Evolutionary conservation across 305 asterid genomes (phyloP).

Genomic region (Rubia occidens): DNA sequence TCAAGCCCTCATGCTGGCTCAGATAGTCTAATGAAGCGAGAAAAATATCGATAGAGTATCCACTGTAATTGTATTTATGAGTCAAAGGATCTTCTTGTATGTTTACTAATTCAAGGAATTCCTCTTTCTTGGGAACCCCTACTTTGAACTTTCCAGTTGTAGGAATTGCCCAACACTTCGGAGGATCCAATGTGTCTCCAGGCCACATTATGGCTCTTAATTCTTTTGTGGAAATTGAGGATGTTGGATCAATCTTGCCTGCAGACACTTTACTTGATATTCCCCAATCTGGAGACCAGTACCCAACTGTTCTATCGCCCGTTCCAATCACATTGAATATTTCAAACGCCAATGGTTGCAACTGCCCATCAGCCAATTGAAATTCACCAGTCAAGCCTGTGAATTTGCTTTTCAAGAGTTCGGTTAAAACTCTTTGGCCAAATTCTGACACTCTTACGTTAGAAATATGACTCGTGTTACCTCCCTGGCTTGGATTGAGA

Average conservation of each 20-base stretch:
- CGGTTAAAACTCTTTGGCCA: constrained; percentile 28
- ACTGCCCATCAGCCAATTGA: constrained; percentile 27
- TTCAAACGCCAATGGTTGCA: constrained; percentile 28
- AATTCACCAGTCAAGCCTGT: constrained; percentile 32
- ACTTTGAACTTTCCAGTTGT: constrained; percentile 29
- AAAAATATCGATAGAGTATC: constrained; percentile 49
- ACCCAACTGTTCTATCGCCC: constrained; percentile 35
- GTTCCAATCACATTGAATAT: constrained; percentile 40
- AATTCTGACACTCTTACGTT: constrained; percentile 17
- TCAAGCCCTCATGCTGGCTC: neutral
- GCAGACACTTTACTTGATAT: constrained; percentile 17
- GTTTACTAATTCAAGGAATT: constrained; percentile 19
- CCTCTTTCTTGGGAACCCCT: constrained; percentile 33
- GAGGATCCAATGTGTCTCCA: constrained; percentile 30
- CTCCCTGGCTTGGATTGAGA: neutral
- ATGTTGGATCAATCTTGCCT: constrained; percentile 3
- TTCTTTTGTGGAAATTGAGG: constrained; percentile 16
- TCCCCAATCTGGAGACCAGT: constrained; percentile 34
- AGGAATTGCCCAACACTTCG: constrained; percentile 32
- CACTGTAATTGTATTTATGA: constrained; percentile 19
- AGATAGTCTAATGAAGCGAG: constrained; percentile 21
- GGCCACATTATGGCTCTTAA: constrained; percentile 36
- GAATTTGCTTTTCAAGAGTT: constrained; percentile 24
- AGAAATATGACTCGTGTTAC: constrained; percentile 11
- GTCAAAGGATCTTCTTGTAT: neutral